phyloP scores from a whole-genome alignment of 2,329 filamentous ascomycete genomes.

The Penicillium sp. region DNA sequence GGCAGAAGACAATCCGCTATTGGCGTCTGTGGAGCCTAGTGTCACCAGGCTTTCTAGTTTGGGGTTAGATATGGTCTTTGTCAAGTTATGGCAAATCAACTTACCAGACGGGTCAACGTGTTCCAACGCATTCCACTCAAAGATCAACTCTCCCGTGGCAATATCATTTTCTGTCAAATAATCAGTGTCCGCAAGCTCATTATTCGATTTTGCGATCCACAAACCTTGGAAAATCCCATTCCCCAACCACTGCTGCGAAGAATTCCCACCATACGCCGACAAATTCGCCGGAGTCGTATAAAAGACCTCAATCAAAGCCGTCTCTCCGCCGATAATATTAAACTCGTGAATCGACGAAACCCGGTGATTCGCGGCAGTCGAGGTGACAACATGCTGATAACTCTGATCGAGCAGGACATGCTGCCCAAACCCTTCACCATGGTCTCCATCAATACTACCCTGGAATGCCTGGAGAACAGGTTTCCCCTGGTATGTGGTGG shows the following conservation, averaged over 20 bases:
- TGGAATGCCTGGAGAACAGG: constrained; percentile 53
- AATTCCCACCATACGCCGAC: constrained; percentile 42
- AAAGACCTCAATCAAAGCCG: constrained; percentile 51
- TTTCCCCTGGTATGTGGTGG: constrained; percentile 45
- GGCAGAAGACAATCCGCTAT: constrained; percentile 12
- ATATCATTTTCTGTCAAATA: neutral
- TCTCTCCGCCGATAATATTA: constrained; percentile 49
- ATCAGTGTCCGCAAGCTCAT: neutral
- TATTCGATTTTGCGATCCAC: no score
- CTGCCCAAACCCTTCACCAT: constrained; percentile 53
- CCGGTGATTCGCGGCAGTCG: constrained; percentile 46
- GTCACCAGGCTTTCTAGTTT: neutral
- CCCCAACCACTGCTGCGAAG: constrained; percentile 52
- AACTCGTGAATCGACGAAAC: constrained; percentile 53
- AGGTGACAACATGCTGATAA: constrained; percentile 52
- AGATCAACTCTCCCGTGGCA: constrained; percentile 1
- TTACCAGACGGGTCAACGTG: constrained; percentile 5
- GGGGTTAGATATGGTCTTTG: neutral
- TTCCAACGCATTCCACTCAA: constrained; percentile 7
- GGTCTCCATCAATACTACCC: constrained; percentile 47
- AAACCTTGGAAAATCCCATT: constrained; percentile 51
- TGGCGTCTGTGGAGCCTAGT: constrained; percentile 8
- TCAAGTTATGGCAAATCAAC: neutral
- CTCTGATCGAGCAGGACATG: constrained; percentile 51
- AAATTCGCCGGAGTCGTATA: constrained; percentile 47